These are phyloP conservation scores for Leccinum olivaceopallidum DNA, from an alignment of 768 basidiomycete genomes.

Conservation along the genomic window DNA sequence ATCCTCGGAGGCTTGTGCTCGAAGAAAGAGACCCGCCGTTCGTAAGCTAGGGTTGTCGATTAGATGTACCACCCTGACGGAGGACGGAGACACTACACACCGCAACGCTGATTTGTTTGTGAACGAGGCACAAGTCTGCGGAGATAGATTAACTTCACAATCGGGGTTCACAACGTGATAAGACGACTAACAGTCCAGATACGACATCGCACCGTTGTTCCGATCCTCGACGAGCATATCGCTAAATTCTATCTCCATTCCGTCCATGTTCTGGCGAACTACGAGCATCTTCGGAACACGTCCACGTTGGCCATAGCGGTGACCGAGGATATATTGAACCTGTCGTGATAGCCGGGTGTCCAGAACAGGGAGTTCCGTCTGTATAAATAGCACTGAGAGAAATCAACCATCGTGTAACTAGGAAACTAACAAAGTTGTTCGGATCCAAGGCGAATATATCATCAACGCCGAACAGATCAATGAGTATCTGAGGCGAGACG, in stretches of 20 bases:
- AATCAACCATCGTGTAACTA: background rate
- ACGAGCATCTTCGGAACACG: slow-evolving; percentile 64
- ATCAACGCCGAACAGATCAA: slow-evolving; percentile 84
- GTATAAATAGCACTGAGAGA: slow-evolving; percentile 15
- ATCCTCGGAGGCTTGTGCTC: slow-evolving; percentile 30
- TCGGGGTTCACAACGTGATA: background rate
- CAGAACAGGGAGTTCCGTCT: slow-evolving; percentile 73
- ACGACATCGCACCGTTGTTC: slow-evolving; percentile 94
- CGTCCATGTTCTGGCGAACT: slow-evolving; percentile 92
- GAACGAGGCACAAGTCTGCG: slow-evolving; percentile 34
- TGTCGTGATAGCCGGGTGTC: slow-evolving; percentile 79
- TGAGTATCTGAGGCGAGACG: slow-evolving; percentile 77
- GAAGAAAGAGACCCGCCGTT: slow-evolving; percentile 33
- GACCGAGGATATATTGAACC: slow-evolving; percentile 80
- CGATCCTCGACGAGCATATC: slow-evolving; percentile 98
- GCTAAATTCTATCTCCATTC: slow-evolving; percentile 89
- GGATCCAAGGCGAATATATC: slow-evolving; percentile 70
- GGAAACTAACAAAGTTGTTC: slow-evolving; percentile 54
- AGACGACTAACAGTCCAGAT: slow-evolving; percentile 73
- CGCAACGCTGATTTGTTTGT: slow-evolving; percentile 34
- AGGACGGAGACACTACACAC: slow-evolving; percentile 16
- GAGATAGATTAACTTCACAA: background rate
- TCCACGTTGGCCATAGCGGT: slow-evolving; percentile 57
- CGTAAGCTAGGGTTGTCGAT: slow-evolving; percentile 24
- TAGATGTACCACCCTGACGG: background rate